Evolutionary conservation across 2,329 filamentous ascomycete genomes (phyloP).

Genomic region (Aspergillus proliferans): DNA sequence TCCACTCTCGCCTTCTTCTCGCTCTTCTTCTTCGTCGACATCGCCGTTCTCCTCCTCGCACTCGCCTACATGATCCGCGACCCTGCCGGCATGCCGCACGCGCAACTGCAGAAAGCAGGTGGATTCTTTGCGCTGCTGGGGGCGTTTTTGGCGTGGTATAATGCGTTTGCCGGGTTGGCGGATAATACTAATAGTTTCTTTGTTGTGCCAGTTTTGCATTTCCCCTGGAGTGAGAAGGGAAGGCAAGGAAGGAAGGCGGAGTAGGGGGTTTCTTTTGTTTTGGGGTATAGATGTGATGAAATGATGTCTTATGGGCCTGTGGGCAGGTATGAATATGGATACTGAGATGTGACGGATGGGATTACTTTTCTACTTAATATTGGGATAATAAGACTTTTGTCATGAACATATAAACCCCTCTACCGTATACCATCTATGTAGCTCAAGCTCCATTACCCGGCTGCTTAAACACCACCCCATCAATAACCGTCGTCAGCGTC

Average conservation of each 20-base stretch:
- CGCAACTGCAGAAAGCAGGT: slow-evolving; percentile 35
- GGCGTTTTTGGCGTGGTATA: slow-evolving; percentile 51
- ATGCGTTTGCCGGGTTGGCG: slow-evolving; percentile 50
- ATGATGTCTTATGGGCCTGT: too few relatives aligned
- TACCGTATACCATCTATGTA: too few relatives aligned
- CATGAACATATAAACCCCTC: too few relatives aligned
- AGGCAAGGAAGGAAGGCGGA: background rate
- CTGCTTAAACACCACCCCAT: slow-evolving; percentile 34
- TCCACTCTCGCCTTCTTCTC: slow-evolving; percentile 67
- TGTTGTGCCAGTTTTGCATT: slow-evolving; percentile 17
- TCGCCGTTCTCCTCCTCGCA: slow-evolving; percentile 65
- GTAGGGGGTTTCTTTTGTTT: too few relatives aligned
- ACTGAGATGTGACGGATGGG: too few relatives aligned
- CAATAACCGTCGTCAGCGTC: slow-evolving; percentile 33
- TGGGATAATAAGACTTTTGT: too few relatives aligned
- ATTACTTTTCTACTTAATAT: too few relatives aligned
- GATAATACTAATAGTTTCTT: slow-evolving; percentile 42
- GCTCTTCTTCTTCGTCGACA: slow-evolving; percentile 65
- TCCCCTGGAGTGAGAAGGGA: slow-evolving; percentile 14
- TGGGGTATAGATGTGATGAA: too few relatives aligned
- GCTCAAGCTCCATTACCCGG: slow-evolving; percentile 25
- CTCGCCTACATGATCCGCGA: slow-evolving; percentile 47
- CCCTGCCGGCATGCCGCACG: slow-evolving; percentile 7
- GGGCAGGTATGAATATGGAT: too few relatives aligned
- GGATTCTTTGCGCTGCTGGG: slow-evolving; percentile 49